Evolutionary conservation across 441 rosid genomes (phyloP).

Genomic region (Sinapis alba): DNA sequence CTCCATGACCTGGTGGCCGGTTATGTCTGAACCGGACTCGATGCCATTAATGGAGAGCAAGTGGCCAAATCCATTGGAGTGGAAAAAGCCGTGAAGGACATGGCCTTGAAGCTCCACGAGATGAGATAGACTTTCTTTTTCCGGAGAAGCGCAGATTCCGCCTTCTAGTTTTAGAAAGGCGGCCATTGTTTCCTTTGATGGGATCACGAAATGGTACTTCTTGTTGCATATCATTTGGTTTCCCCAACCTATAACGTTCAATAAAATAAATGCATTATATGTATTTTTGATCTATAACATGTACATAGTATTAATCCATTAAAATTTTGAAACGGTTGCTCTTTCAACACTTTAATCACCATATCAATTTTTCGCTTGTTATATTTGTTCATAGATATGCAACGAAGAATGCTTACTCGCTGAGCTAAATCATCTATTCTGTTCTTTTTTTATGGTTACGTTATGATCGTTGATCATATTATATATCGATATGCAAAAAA

Average conservation of each 20-base stretch:
- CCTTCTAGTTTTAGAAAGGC: slow-evolving; percentile 51
- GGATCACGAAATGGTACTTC: slow-evolving; percentile 87
- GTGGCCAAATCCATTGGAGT: slow-evolving; percentile 91
- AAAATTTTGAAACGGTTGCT: not conserved
- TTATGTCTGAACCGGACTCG: slow-evolving; percentile 66
- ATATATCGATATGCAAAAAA: not conserved
- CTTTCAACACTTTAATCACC: no score
- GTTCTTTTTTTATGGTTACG: not conserved
- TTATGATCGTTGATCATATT: not conserved
- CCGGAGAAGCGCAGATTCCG: slow-evolving; percentile 18
- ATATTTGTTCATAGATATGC: slow-evolving; percentile 2
- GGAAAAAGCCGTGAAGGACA: slow-evolving; percentile 80
- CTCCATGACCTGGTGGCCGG: slow-evolving; percentile 77
- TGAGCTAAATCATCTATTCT: slow-evolving; percentile 2
- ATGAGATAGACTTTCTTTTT: slow-evolving; percentile 45
- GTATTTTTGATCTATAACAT: slow-evolving; percentile 8
- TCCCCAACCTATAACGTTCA: slow-evolving; percentile 72
- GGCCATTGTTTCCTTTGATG: slow-evolving; percentile 60
- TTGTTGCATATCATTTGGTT: slow-evolving; percentile 78
- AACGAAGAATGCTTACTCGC: not conserved
- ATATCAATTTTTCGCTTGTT: not conserved
- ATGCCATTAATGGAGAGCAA: slow-evolving; percentile 69
- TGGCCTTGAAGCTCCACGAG: slow-evolving; percentile 58
- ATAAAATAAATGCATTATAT: not conserved
- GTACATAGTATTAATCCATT: no score